Conservation (phyloP, 192 early-diverging fungal genomes). For the Backusella psychrophila region DNA sequence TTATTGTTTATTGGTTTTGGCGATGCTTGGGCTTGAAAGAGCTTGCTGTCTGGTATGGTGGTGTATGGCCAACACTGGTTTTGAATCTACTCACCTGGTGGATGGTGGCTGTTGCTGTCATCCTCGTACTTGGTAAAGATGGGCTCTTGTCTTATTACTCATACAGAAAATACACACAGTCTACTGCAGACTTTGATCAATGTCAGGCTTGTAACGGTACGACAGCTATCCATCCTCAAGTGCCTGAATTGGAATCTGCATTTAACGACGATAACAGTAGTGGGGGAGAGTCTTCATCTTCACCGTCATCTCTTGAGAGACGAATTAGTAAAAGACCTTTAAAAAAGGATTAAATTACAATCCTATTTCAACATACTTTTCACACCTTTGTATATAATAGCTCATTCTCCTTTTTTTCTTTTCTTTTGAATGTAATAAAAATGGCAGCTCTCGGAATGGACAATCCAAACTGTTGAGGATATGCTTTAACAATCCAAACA, state of each 20-base stretch:
- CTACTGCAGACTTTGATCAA: not conserved
- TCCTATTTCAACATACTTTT: not conserved
- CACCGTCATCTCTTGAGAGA: not conserved
- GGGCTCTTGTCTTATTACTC: not conserved
- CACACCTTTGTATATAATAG: not conserved
- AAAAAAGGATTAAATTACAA: not conserved
- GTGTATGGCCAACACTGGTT: constrained; percentile 16
- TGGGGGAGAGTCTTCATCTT: not conserved
- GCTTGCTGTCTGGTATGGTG: constrained; percentile 20
- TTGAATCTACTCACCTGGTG: not conserved
- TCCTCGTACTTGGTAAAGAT: not conserved
- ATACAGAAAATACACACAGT: not conserved
- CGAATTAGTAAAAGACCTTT: not conserved
- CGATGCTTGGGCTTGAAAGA: constrained; percentile 3
- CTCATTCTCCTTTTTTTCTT: not conserved
- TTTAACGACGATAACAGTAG: constrained; percentile 1
- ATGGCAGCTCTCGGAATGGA: too few species aligned
- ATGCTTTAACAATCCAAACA: too few species aligned
- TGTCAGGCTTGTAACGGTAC: not conserved
- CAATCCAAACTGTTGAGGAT: too few species aligned
- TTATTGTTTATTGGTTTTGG: constrained; percentile 18
- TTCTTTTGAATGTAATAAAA: too few species aligned
- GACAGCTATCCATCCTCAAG: not conserved
- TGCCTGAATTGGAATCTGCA: not conserved
- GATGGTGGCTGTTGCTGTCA: not conserved